Base-by-base conservation (phyloP, 495 filamentous ascomycete genomes). In the Chaetomium fimeti region DNA sequence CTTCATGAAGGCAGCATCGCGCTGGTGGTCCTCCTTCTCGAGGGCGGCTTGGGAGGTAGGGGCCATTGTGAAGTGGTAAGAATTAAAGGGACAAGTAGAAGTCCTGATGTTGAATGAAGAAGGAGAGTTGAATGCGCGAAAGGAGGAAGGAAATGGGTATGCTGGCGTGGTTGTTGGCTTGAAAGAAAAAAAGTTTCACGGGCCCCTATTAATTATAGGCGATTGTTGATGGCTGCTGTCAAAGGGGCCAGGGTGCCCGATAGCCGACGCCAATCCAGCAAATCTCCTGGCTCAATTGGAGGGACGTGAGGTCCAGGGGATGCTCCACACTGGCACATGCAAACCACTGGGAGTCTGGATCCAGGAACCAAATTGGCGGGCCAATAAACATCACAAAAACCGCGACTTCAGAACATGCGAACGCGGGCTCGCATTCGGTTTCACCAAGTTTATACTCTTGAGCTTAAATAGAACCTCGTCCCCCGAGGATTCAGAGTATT, bases 1-100 rank as follows among this genome's bases (percentile, higher is more conserved):
- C 76, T 91, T 87, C 82, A 91, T 92, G 82, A 98, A 98, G 59
- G 85, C 90, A 29, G 93, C 91, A 91, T 98, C 94, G 68, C 95
- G 92, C 68, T 74, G 69, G 73, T 91, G 88, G 76, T 98, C 87
- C 79, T 98, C 90, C 68, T 82, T 78, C 83, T 98, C 93, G 66
- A 98, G 87, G 60, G 66, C 66, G 63, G 71, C 82, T 61, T 84
- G 72, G 20, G 45, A 7, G 61, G 87, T 82, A 68, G 89, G 81
- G 89, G 93, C 95, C 70, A 76, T 84, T 67, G 64, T 66, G 68
- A 62, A 64, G 6, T 47, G 49, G 12, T 24, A 16, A 49, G 29
- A 22, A 32, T 5, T 45, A 18, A 60, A 18, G 58, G 5, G 38
- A 22, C 6, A 12, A n/a, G 24, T 9, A 18, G 8, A 36, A 36